Percentiles rank a stretch among this genome's conserved stretches.
Conservation (phyloP, 1,139 yeast genomes). For the Schizosaccharomyces versatilis region DNA sequence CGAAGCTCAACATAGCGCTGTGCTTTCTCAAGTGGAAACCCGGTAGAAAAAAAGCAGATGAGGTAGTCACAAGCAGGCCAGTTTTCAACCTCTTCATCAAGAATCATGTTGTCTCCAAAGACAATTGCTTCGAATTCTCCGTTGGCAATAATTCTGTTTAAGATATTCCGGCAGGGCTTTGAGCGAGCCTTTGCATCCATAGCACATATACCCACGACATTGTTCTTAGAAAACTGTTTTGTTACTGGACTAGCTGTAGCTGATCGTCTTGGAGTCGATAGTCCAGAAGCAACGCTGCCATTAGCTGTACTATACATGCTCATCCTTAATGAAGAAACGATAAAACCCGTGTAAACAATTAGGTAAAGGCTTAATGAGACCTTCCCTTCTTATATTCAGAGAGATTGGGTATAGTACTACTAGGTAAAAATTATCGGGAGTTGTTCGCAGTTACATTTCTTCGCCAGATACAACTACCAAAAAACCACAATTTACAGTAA, state of each 20-base stretch:
- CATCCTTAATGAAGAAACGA: too few relatives aligned
- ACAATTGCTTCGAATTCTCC: slow-evolving; percentile 94
- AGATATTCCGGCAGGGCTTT: slow-evolving; percentile 81
- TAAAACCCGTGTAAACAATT: too few relatives aligned
- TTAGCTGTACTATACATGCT: too few relatives aligned
- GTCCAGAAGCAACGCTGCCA: too few relatives aligned
- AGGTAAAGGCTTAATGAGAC: too few relatives aligned
- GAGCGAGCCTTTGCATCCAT: slow-evolving; percentile 94
- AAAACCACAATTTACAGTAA: too few relatives aligned
- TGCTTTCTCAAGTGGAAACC: slow-evolving; percentile 91
- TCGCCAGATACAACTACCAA: too few relatives aligned
- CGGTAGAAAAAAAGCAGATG: slow-evolving; percentile 80
- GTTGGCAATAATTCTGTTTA: slow-evolving; percentile 67
- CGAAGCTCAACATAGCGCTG: slow-evolving; percentile 72
- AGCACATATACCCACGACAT: slow-evolving; percentile 71
- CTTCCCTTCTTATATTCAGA: too few relatives aligned
- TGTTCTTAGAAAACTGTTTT: neutral
- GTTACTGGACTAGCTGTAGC: neutral
- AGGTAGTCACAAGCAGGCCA: slow-evolving; percentile 98
- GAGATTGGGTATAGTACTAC: too few relatives aligned
- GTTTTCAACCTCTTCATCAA: slow-evolving; percentile 75
- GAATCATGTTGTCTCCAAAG: slow-evolving; percentile 89
- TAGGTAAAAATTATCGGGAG: too few relatives aligned
- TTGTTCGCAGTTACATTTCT: too few relatives aligned
- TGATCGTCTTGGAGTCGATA: too few relatives aligned